Percentiles rank a stretch among this genome's conserved stretches.
phyloP scores from a whole-genome alignment of 2,329 filamentous ascomycete species.

The Lithohypha guttulata region DNA sequence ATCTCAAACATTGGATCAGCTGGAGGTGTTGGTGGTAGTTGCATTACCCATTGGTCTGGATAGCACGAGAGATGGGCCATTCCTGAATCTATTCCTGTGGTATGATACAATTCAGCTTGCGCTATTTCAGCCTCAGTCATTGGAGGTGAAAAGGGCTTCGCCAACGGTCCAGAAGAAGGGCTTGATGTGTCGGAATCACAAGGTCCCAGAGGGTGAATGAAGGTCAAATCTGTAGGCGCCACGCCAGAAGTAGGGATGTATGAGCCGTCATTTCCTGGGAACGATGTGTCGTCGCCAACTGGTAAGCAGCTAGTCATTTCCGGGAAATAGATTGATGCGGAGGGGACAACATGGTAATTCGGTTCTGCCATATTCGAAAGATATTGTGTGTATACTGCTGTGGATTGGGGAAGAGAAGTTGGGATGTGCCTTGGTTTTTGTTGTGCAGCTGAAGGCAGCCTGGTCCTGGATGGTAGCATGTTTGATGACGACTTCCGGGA shows the following conservation, averaged over 20 bases:
- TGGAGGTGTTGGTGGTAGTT: not conserved
- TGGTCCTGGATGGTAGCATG: constrained; percentile 5
- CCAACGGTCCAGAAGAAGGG: constrained; percentile 5
- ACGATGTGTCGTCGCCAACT: not conserved
- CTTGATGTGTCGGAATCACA: not conserved
- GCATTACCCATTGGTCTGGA: constrained; percentile 4
- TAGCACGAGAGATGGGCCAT: constrained; percentile 1
- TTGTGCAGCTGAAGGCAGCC: not conserved
- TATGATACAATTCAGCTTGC: not conserved
- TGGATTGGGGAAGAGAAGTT: not conserved
- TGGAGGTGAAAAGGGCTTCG: constrained; percentile 5
- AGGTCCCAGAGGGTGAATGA: constrained; percentile 1
- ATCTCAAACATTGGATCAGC: constrained; percentile 5
- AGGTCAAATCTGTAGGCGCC: constrained; percentile 5
- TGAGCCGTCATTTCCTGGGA: constrained; percentile 7
- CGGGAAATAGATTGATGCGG: not conserved
- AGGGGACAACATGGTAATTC: constrained; percentile 3
- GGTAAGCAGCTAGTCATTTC: not conserved
- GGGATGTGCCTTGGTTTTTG: constrained; percentile 3
- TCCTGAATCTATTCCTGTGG: not conserved
- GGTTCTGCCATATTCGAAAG: not conserved
- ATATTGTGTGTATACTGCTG: constrained; percentile 1
- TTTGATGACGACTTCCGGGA: constrained; percentile 3
- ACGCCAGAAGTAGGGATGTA: constrained; percentile 7
- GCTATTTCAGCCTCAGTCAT: constrained; percentile 6